A percentile compares a stretch with the other conserved stretches of the same genome.
These are phyloP conservation scores for Ophiostoma tasmaniense DNA, from an alignment of 2,329 filamentous ascomycete genomes.

Conservation along the genomic window DNA sequence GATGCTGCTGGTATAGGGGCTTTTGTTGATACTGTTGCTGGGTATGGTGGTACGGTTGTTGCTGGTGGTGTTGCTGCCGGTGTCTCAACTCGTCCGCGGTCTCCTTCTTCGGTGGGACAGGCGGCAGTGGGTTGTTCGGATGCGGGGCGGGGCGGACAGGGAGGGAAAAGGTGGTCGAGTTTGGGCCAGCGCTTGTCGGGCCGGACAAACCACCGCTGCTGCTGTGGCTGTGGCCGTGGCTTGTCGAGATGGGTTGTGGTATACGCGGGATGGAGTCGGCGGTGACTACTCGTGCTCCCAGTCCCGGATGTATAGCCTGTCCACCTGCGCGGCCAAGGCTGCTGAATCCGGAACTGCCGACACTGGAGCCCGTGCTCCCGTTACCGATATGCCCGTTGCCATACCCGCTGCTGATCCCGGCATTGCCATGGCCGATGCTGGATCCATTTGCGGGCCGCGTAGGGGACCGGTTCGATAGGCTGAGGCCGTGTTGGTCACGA, in stretches of 20 bases:
- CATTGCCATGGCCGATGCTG: conserved; percentile 29
- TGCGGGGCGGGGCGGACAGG: conserved; percentile 56
- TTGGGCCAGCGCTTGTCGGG: conserved; percentile 31
- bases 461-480: conserved; percentile 42
- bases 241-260: conserved; percentile 25
- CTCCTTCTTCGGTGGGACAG: conserved; percentile 48
- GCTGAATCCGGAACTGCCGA: conserved; percentile 25
- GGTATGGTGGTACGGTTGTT: conserved; percentile 10
- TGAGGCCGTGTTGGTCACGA: conserved; percentile 37
- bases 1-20: conserved; percentile 12
- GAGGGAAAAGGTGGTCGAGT: conserved; percentile 48
- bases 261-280: conserved; percentile 46
- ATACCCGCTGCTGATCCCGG: conserved; percentile 9
- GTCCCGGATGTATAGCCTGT: conserved; percentile 41
- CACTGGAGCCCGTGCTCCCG: conserved; percentile 4
- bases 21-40: conserved; percentile 14
- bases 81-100: conserved; percentile 44
- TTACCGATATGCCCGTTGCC: conserved; percentile 9
- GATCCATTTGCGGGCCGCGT: conserved; percentile 29
- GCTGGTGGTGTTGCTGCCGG: conserved; percentile 14
- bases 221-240: conserved; percentile 9
- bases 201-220: conserved; percentile 25
- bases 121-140: conserved; percentile 49
- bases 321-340: conserved; percentile 39
- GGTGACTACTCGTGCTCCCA: conserved; percentile 44